Conservation (phyloP, 176 grass and related monocot genomes). For the Alloteropsis semialata region DNA sequence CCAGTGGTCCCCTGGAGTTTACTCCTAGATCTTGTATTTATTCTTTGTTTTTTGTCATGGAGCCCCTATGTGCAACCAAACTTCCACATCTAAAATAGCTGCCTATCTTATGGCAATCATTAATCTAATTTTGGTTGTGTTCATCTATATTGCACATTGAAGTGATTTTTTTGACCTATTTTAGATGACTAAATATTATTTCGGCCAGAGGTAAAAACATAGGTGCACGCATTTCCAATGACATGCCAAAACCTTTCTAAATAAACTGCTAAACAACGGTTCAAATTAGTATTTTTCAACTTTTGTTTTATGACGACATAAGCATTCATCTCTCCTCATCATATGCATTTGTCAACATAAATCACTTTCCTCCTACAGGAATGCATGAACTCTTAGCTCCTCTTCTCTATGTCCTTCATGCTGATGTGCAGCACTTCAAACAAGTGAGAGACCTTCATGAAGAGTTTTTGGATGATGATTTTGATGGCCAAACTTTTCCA, state of each 20-base stretch:
- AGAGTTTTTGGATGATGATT: conserved; percentile 76
- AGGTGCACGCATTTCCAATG: not conserved
- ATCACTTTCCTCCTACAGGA: conserved; percentile 55
- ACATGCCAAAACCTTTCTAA: conserved; percentile 11
- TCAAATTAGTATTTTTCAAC: not conserved
- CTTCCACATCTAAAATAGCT: not conserved
- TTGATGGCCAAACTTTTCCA: conserved; percentile 54
- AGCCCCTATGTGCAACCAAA: not conserved
- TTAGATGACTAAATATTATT: not conserved
- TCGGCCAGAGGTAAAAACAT: conserved; percentile 3
- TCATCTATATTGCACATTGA: not conserved
- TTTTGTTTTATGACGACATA: conserved; percentile 1
- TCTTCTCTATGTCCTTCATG: conserved; percentile 93
- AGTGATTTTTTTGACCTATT: conserved; percentile 11
- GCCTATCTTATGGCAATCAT: not conserved
- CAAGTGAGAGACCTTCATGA: conserved; percentile 62
- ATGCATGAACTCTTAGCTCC: conserved; percentile 99
- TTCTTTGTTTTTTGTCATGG: not conserved
- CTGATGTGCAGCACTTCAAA: conserved; percentile 79
- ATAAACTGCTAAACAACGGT: not conserved
- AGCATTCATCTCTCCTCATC: conserved; percentile 17
- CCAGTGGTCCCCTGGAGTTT: conserved; percentile 2
- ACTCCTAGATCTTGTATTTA: not conserved
- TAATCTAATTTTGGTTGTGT: conserved; percentile 13
- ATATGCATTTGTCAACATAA: conserved; percentile 32